These are phyloP conservation scores for Fraxinus velutina DNA, from an alignment of 305 asterid species.

Conservation along the genomic window DNA sequence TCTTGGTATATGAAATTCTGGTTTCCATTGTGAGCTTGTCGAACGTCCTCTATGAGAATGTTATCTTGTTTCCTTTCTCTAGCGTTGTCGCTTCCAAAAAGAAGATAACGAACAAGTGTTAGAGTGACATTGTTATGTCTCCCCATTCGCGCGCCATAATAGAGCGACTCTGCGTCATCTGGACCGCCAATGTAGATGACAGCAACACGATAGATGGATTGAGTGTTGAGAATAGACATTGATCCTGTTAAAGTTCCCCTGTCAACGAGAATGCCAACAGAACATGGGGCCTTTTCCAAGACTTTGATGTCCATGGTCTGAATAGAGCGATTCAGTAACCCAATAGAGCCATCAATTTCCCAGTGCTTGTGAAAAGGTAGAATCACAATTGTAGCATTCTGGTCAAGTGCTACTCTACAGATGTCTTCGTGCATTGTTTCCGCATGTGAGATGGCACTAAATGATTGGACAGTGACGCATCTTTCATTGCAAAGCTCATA, in stretches of 20 bases:
- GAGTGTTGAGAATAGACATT: constrained; percentile 19
- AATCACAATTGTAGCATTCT: constrained; percentile 48
- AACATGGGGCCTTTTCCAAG: constrained; percentile 57
- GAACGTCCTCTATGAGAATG: background rate
- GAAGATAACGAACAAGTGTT: constrained; percentile 57
- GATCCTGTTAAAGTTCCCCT: constrained; percentile 37
- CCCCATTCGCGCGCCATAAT: constrained; percentile 62
- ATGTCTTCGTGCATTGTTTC: constrained; percentile 60
- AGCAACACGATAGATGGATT: constrained; percentile 24
- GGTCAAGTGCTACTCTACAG: constrained; percentile 51
- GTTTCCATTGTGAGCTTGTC: background rate
- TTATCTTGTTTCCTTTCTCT: constrained; percentile 47
- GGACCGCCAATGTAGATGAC: constrained; percentile 54
- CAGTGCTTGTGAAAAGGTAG: constrained; percentile 76
- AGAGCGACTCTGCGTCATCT: constrained; percentile 73
- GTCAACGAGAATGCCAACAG: constrained; percentile 66
- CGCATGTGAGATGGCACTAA: constrained; percentile 29
- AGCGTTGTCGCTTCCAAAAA: constrained; percentile 54
- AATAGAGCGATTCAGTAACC: constrained; percentile 34
- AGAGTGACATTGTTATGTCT: constrained; percentile 18
- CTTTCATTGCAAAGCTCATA: constrained; percentile 32
- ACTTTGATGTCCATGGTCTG: constrained; percentile 60
- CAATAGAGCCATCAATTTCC: constrained; percentile 73
- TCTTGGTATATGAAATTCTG: constrained; percentile 48
- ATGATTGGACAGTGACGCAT: constrained; percentile 32